Conservation (phyloP, 768 basidiomycete species). For the Psilocybe tampanensis region DNA sequence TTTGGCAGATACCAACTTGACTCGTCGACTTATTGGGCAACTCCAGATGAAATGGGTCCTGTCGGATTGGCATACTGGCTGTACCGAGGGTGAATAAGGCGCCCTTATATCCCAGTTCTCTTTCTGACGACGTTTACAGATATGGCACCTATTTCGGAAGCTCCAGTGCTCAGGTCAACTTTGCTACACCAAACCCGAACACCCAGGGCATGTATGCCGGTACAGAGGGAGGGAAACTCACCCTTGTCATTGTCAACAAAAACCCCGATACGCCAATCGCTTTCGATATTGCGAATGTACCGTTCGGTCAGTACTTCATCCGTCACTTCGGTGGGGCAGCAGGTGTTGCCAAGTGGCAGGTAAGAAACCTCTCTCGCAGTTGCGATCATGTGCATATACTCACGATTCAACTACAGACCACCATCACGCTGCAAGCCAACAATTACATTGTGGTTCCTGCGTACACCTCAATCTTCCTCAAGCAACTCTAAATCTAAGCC, state of each 20-base stretch:
- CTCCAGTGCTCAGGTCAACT: constrained; percentile 46
- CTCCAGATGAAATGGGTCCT: constrained; percentile 48
- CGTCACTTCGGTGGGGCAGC: constrained; percentile 58
- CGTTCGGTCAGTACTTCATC: constrained; percentile 49
- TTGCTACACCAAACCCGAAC: constrained; percentile 41
- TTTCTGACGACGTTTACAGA: constrained; percentile 21
- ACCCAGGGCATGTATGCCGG: constrained; percentile 49
- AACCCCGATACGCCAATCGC: constrained; percentile 41
- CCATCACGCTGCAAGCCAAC: constrained; percentile 28
- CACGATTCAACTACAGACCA: constrained; percentile 23
- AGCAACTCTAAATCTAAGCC: constrained; percentile 23
- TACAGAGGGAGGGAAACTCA: constrained; percentile 39
- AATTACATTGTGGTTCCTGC: constrained; percentile 37
- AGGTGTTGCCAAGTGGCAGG: constrained; percentile 59
- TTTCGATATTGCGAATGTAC: constrained; percentile 45
- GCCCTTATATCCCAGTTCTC: background rate
- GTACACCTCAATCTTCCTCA: constrained; percentile 40
- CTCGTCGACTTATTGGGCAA: constrained; percentile 55
- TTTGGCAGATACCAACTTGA: constrained; percentile 53
- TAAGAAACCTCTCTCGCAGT: constrained; percentile 19
- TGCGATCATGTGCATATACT: background rate
- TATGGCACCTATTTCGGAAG: constrained; percentile 49
- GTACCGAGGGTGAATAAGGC: constrained; percentile 44
- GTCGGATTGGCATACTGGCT: constrained; percentile 58
- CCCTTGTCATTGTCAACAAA: constrained; percentile 56